Evolutionary conservation across 192 early-diverging fungal genomes (phyloP), one percentile per base, ranked within the genome.

Genomic region (Mycoemilia scoparia): DNA sequence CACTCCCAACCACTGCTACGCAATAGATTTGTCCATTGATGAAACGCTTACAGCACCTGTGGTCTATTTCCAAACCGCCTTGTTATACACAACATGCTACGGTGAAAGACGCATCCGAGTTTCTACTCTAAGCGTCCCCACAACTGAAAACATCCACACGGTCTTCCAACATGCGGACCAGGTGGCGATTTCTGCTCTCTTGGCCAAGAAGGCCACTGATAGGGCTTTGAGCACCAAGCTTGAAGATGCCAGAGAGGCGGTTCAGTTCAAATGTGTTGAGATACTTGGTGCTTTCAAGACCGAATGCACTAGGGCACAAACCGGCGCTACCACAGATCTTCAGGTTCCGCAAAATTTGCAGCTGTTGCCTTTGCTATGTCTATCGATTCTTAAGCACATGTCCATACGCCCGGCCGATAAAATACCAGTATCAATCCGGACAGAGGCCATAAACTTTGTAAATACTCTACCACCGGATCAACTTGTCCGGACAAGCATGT

Each of bases 91-190:
- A 4, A 82, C 77, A 13, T 76, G 77, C 24, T 69, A 57, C 38
- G 88, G 84, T 24, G 92, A 97, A 50, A 72, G 92, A 10, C 73
- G 92, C 21, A 92, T 97, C 46, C 72, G 92, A 28, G 92, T 97
- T 0, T 49, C 90, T 22, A 97, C 92, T 0, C 47, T 87, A 41
- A 76, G 79, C 3, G 48, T 97, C 21, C 92, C 92, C 2, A 82
- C 89, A 1, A 85, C 82, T 4, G 77, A 64, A 38, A 74, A 67
- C 36, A 51, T 91, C 20, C 67, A 69, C 17, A 86, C 90, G 19
- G 43, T 93, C 7, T 91, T 85, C 55, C 61, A 72, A 24, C 58
- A 72, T 15, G 83, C 81, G 1, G 87, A 97, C 50, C 83, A 82
- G 56, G 54, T 69, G 7, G 84, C 89, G 0, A 74, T 95, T 32